Evolutionary conservation across 306 rosid genomes (phyloP).

Genomic region (Cicer chorassanicum): DNA sequence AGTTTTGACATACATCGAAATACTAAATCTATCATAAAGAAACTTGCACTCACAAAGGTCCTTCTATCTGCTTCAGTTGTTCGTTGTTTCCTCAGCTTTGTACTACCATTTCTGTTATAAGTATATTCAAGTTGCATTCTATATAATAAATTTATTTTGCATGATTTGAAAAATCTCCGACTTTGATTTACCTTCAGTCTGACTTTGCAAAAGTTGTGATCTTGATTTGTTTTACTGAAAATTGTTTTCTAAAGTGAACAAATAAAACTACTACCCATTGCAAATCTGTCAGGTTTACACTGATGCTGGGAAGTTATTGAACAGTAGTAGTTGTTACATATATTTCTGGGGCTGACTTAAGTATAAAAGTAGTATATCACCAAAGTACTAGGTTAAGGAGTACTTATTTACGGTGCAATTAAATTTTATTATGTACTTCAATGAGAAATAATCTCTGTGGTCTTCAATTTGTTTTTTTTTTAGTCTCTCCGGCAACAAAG

Average conservation of each 20-base stretch:
- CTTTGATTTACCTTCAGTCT: slow-evolving; percentile 5
- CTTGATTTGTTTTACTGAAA: slow-evolving; percentile 17
- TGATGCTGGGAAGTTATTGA: slow-evolving; percentile 15
- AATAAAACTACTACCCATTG: slow-evolving; percentile 15
- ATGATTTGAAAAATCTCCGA: slow-evolving; percentile 24
- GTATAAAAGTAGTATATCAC: slow-evolving; percentile 27
- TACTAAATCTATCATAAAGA: no score
- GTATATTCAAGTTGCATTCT: slow-evolving; percentile 4
- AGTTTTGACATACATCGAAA: no score
- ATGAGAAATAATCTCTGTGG: slow-evolving; percentile 10
- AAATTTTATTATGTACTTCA: slow-evolving; percentile 6
- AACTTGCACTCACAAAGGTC: not conserved
- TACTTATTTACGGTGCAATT: slow-evolving; percentile 17
- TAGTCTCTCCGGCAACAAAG: slow-evolving; percentile 86
- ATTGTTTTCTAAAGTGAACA: slow-evolving; percentile 19
- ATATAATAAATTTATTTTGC: not conserved
- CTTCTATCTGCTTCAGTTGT: slow-evolving; percentile 1
- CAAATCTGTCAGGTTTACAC: slow-evolving; percentile 31
- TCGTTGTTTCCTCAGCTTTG: slow-evolving; percentile 18
- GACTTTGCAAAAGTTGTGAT: slow-evolving; percentile 3
- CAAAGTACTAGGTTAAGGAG: not conserved
- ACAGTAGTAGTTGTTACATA: slow-evolving; percentile 31
- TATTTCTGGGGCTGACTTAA: slow-evolving; percentile 20
- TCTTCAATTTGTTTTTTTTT: slow-evolving; percentile 29
- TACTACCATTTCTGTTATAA: slow-evolving; percentile 17